A percentile compares a stretch with the other conserved stretches of the same genome.
phyloP scores from a whole-genome alignment of 768 basidiomycete species.

The Tubosaeta sp. region DNA sequence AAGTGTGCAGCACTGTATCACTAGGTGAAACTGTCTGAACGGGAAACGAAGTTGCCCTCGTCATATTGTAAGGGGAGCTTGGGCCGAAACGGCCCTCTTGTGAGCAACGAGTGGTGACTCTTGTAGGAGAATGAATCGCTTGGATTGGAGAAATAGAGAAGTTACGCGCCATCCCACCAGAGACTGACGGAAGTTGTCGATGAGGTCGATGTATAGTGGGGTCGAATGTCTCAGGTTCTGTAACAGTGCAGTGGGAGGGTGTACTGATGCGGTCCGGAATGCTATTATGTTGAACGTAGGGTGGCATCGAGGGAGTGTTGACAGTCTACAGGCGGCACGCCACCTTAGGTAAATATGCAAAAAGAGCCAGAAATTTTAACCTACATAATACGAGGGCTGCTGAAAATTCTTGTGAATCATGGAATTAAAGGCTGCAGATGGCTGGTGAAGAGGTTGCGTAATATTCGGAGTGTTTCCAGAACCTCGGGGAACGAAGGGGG shows the following conservation, averaged over 20 bases:
- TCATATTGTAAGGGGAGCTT: not conserved
- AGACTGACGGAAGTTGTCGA: not conserved
- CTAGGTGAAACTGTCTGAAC: not conserved
- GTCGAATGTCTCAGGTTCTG: not conserved
- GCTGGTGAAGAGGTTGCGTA: not conserved
- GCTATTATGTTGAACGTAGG: too few species aligned
- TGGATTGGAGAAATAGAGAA: not conserved
- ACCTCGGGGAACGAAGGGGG: not conserved
- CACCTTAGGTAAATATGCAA: not conserved
- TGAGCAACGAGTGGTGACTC: not conserved
- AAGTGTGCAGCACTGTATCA: not conserved
- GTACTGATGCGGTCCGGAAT: not conserved
- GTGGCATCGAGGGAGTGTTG: not conserved
- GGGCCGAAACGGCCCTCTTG: not conserved
- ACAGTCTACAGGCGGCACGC: not conserved
- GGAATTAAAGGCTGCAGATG: too few species aligned
- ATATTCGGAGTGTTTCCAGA: not conserved
- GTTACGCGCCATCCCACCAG: not conserved
- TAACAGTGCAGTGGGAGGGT: not conserved
- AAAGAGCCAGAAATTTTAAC: not conserved
- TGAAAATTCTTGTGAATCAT: too few species aligned
- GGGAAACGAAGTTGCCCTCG: conserved; percentile 1
- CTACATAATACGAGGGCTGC: not conserved
- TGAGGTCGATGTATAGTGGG: not conserved
- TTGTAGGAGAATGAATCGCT: rapidly evolving